Percentiles rank a stretch among this genome's conserved stretches.
Conservation (phyloP, 2,329 filamentous ascomycete species). For the Grosmannia clavigera region DNA sequence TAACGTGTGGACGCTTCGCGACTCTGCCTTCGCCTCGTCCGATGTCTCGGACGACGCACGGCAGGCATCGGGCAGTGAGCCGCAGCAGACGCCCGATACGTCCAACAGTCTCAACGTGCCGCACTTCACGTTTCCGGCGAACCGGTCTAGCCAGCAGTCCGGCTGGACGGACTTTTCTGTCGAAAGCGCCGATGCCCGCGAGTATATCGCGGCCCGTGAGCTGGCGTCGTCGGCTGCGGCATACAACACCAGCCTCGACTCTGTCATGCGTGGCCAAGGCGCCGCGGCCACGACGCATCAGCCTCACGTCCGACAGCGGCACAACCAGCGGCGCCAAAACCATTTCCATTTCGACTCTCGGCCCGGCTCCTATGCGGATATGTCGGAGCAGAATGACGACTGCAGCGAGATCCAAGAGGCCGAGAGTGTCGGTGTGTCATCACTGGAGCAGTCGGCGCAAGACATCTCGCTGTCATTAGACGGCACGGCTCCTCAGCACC, state of each 20-base stretch:
- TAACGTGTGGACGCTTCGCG: constrained; percentile 21
- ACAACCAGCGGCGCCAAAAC: not conserved
- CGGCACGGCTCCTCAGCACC: constrained; percentile 7
- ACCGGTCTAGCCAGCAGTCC: constrained; percentile 42
- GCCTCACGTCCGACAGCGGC: not conserved
- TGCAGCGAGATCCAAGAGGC: not conserved
- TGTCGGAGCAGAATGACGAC: constrained; percentile 18
- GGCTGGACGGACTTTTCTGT: constrained; percentile 50
- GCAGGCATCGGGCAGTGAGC: constrained; percentile 14
- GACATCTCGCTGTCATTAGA: not conserved
- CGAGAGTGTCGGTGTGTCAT: constrained; percentile 8
- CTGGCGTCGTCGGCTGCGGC: not conserved
- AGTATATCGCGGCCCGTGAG: constrained; percentile 10
- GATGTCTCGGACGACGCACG: constrained; percentile 20
- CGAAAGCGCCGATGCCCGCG: constrained; percentile 34
- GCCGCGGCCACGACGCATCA: not conserved
- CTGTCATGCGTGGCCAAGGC: constrained; percentile 2
- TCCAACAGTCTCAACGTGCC: constrained; percentile 36
- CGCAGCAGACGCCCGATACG: constrained; percentile 23
- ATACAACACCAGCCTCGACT: constrained; percentile 1
- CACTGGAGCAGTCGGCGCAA: not conserved
- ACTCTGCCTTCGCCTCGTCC: constrained; percentile 20
- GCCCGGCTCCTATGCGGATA: constrained; percentile 17
- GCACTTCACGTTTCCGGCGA: constrained; percentile 26
- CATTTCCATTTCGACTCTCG: constrained; percentile 15